Evolutionary conservation across 306 rosid species (phyloP).

Genomic region (Pyrus betulifolia): DNA sequence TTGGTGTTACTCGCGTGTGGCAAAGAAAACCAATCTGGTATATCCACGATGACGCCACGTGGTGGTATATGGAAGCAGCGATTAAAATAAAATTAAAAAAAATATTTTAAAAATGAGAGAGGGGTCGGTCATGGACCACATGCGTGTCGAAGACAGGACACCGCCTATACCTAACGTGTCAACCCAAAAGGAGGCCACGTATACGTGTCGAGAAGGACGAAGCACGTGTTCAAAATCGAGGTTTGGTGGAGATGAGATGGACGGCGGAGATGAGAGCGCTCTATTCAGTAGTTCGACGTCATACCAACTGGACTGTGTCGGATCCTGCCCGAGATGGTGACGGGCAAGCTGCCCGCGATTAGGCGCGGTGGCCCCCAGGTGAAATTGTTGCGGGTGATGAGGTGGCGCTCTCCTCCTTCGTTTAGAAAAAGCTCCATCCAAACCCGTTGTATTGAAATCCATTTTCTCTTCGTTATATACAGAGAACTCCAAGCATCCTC

Average conservation of each 20-base stretch:
- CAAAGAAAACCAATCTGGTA: not conserved
- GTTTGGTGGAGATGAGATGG: not conserved
- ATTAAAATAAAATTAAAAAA: not conserved
- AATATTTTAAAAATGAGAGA: not conserved
- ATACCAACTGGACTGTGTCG: conserved; percentile 62
- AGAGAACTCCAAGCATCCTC: not conserved
- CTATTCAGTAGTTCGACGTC: conserved; percentile 50
- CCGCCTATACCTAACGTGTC: conserved; percentile 31
- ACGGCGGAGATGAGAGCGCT: conserved; percentile 14
- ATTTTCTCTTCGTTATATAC: not conserved
- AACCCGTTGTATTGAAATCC: not conserved
- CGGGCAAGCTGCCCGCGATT: conserved; percentile 65
- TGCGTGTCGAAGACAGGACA: conserved; percentile 58
- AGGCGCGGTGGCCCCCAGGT: conserved; percentile 50
- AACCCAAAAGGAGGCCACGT: conserved; percentile 40
- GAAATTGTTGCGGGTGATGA: conserved; percentile 8
- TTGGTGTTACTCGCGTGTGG: not conserved
- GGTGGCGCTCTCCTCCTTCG: not conserved
- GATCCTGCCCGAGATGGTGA: conserved; percentile 71
- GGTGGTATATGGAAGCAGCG: conserved; percentile 22
- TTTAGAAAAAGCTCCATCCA: conserved; percentile 28
- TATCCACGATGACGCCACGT: conserved; percentile 50
- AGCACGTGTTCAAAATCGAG: conserved; percentile 34
- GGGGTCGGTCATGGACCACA: conserved; percentile 36
- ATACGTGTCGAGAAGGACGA: not conserved